Evolutionary conservation across 108 stramenopile species (phyloP).

Genomic region (Cyclotella sp.): DNA sequence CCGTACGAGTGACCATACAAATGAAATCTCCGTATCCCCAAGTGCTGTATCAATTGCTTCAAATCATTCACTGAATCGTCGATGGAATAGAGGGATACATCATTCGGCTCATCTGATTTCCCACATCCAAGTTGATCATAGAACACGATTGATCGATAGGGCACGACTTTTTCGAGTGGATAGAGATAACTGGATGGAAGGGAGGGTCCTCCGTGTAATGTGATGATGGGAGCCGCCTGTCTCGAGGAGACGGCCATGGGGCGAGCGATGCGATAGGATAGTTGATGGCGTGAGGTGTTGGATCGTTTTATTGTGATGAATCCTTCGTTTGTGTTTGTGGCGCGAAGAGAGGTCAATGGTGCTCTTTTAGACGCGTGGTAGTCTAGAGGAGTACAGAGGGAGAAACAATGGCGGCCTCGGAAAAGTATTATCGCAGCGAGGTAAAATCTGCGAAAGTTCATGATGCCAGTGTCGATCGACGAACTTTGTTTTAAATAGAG

Average conservation of each 20-base stretch:
- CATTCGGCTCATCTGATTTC: conserved; percentile 49
- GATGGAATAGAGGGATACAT: conserved; percentile 52
- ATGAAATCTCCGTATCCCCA: conserved; percentile 59
- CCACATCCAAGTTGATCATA: conserved; percentile 82
- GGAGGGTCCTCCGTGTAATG: conserved; percentile 77
- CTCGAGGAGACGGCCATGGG: conserved; percentile 38
- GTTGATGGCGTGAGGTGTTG: conserved; percentile 18
- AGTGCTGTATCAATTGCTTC: conserved; percentile 51
- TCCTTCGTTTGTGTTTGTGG: conserved; percentile 16
- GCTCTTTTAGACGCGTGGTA: no score
- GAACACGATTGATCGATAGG: conserved; percentile 63
- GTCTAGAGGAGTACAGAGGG: no score
- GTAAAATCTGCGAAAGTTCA: no score
- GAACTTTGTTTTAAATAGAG: no score
- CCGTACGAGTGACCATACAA: conserved; percentile 75
- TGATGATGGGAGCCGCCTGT: conserved; percentile 58
- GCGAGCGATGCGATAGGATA: conserved; percentile 31
- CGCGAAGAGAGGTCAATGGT: background rate
- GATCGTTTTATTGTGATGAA: conserved; percentile 3
- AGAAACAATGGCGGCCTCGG: no score
- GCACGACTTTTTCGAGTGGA: conserved; percentile 61
- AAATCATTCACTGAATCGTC: conserved; percentile 55
- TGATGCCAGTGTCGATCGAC: no score
- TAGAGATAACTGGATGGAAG: conserved; percentile 72
- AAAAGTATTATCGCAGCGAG: no score